Conservation (phyloP, 2,329 filamentous ascomycete species). For the Cryphonectria japonica region DNA sequence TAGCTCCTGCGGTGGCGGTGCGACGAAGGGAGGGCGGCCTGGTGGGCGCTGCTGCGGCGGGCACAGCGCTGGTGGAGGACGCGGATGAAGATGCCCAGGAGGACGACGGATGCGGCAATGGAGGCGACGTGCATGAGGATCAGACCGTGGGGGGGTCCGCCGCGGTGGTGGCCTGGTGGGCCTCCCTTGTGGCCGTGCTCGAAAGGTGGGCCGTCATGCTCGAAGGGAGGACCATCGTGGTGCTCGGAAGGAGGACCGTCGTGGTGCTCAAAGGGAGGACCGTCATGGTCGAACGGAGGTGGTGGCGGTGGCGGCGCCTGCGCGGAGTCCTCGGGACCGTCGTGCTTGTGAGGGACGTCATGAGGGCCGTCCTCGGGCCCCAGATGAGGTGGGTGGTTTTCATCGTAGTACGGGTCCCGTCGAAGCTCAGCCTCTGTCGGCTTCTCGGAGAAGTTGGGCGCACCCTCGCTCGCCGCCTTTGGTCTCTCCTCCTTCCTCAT, state of each 20-base stretch:
- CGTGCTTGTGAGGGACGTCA: constrained; percentile 7
- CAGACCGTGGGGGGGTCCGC: constrained; percentile 13
- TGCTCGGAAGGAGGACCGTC: neutral
- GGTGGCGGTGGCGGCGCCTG: neutral
- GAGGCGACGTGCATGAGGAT: constrained; percentile 24
- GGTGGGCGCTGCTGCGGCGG: constrained; percentile 25
- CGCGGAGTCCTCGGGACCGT: constrained; percentile 1
- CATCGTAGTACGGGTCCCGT: constrained; percentile 12
- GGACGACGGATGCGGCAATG: constrained; percentile 30
- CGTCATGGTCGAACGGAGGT: neutral
- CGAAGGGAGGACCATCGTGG: neutral
- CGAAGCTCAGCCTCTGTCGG: constrained; percentile 27
- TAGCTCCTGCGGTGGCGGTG: constrained; percentile 19
- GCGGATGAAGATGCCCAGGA: constrained; percentile 35
- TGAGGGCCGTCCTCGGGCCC: constrained; percentile 1
- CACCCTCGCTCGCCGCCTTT: neutral
- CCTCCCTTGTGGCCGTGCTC: constrained; percentile 6
- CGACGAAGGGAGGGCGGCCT: neutral
- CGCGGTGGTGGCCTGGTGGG: constrained; percentile 13
- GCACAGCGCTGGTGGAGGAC: constrained; percentile 36
- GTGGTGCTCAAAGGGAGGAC: neutral
- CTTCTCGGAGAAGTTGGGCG: neutral
- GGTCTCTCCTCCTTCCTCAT: neutral
- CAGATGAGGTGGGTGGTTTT: constrained; percentile 4
- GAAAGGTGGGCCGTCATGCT: constrained; percentile 14